Conservation (phyloP, 345 rosid species). For the Cardamine resedifolia region DNA sequence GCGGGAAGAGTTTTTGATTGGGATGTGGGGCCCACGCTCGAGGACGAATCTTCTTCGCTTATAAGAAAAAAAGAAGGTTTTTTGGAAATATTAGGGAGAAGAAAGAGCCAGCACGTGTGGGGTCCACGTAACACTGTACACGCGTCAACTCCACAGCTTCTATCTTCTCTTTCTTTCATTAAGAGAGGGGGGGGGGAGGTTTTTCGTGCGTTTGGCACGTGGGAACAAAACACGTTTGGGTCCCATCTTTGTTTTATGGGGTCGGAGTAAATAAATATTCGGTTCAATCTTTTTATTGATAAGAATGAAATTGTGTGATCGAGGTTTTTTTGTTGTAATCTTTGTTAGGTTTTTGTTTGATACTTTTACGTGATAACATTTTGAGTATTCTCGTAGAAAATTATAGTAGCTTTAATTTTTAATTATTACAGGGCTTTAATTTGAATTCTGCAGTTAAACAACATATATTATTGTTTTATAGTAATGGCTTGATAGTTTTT, state of each 20-base stretch:
- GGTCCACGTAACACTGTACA: slow-evolving; percentile 32
- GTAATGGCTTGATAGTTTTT: not conserved
- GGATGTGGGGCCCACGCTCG: slow-evolving; percentile 24
- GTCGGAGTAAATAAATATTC: slow-evolving; percentile 9
- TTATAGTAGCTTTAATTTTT: not conserved
- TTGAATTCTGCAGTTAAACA: not conserved
- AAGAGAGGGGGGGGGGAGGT: not conserved
- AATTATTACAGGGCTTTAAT: not conserved
- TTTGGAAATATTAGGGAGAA: slow-evolving; percentile 31
- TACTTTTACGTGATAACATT: not conserved
- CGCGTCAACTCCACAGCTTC: slow-evolving; percentile 41
- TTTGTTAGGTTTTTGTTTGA: slow-evolving; percentile 22
- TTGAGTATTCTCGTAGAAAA: not conserved
- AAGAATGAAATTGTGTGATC: slow-evolving; percentile 25
- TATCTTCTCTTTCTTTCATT: slow-evolving; percentile 11
- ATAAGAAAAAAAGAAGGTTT: not conserved
- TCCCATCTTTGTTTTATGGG: not conserved
- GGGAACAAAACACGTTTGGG: slow-evolving; percentile 24
- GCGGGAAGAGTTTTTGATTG: slow-evolving; percentile 40
- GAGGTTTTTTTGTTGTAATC: slow-evolving; percentile 6
- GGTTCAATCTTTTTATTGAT: slow-evolving; percentile 12
- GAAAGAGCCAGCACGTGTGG: slow-evolving; percentile 35
- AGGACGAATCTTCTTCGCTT: slow-evolving; percentile 39
- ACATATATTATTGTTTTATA: too few species aligned
- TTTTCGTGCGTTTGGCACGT: slow-evolving; percentile 37